Base-by-base conservation (phyloP, 176 grass and related monocot genomes). In the Hyparrhenia diplandra region DNA sequence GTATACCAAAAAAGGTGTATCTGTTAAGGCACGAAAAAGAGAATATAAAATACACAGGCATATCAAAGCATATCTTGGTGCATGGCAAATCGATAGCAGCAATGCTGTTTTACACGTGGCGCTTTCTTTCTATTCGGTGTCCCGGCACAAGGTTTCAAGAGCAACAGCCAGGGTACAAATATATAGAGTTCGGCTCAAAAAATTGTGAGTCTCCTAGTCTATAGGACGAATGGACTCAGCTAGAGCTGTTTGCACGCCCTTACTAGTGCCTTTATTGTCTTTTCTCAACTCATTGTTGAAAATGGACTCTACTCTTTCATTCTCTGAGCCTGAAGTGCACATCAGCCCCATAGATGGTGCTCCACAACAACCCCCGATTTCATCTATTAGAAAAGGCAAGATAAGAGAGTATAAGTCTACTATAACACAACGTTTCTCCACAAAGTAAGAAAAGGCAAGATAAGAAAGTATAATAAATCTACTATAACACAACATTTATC, bases 211-310 rank as follows among this genome's bases (percentile, higher is more conserved):
- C 45, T 18, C 61, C 36, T 47, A 63, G 23, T 85, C 40, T 71
- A 77, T 55, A 16, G 21, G 46, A 23, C 54, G 47, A 34, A 64
- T 73, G 75, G 75, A 79, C 59, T 55, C 16, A 51, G 9, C 51
- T 70, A 81, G 16, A 63, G 39, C 57, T 74, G 77, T 67, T 68
- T 67, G 47, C 77, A 69, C 43, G 70, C 78, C 78, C 37, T 86
- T 81, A 17, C 13, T 75, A 80, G 8, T 80, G 49, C n/a, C 41
- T 3, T 13, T 46, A 29, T 21, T 65, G 18, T 31, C 8, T 18
- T 35, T 37, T 45, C 31, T 3, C 11, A 29, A 35, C 29, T 73
- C 57, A 23, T 81, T 12, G 57, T 75, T 30, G 47, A 45, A 74
- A 21, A 16, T 58, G 34, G 84, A 40, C 30, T 72, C 69, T 59